A percentile compares a stretch with the other conserved stretches of the same genome.
Evolutionary conservation across 768 basidiomycete genomes (phyloP).

Genomic region (Boletus reticulatus): DNA sequence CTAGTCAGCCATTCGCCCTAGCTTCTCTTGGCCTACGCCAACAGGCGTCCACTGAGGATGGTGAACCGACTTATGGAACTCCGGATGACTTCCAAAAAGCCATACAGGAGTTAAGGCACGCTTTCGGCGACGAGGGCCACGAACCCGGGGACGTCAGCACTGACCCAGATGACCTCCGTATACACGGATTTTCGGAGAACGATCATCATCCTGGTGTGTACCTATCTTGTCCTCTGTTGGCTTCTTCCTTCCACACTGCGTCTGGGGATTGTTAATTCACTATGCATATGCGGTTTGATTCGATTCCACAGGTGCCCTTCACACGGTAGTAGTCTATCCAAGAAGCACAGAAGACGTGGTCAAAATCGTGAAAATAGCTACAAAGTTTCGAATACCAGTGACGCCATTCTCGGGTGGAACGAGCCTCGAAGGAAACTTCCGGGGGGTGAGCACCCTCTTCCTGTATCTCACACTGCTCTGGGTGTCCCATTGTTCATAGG

Average conservation of each 20-base stretch:
- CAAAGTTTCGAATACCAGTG: constrained; percentile 73
- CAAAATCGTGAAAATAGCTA: constrained; percentile 71
- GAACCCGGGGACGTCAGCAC: constrained; percentile 40
- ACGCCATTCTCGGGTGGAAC: constrained; percentile 82
- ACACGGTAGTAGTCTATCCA: constrained; percentile 66
- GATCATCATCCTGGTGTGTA: constrained; percentile 49
- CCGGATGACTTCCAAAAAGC: constrained; percentile 51
- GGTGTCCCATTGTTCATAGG: no score
- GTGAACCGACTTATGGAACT: constrained; percentile 44
- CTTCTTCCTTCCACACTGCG: not conserved
- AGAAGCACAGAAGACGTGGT: constrained; percentile 78
- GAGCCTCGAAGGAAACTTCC: constrained; percentile 74
- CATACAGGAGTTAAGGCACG: constrained; percentile 44
- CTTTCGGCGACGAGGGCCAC: constrained; percentile 28
- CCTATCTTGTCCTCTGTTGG: not conserved
- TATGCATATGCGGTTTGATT: not conserved
- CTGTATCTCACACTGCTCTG: no score
- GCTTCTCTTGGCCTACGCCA: constrained; percentile 5
- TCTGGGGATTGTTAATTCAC: not conserved
- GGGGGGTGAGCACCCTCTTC: constrained; percentile 45
- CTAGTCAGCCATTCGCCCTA: constrained; percentile 1
- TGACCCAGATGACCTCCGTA: constrained; percentile 47
- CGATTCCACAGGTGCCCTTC: constrained; percentile 36
- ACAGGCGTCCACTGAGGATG: not conserved
- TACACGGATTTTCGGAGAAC: constrained; percentile 55